A percentile compares a stretch with the other conserved stretches of the same genome.
Conservation (phyloP, 768 basidiomycete species). For the Tricholoma hemisulphureum region DNA sequence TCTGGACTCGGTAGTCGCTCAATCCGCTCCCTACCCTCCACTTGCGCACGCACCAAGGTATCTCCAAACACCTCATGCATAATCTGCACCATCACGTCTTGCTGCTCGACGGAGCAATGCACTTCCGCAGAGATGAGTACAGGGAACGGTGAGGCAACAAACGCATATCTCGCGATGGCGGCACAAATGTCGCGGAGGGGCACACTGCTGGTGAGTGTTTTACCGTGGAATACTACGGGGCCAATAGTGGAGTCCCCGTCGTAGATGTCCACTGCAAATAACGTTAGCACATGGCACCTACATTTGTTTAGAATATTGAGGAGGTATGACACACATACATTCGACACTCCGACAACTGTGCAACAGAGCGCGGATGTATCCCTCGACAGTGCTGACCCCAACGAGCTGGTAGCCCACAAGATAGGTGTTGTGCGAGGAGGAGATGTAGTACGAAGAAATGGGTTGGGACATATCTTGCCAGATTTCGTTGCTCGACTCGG, state of each 20-base stretch:
- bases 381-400: slow-evolving; percentile 86
- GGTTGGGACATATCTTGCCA: slow-evolving; percentile 89
- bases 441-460: slow-evolving; percentile 83
- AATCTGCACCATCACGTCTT: slow-evolving; percentile 75
- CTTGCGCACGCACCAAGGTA: slow-evolving; percentile 36
- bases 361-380: slow-evolving; percentile 88
- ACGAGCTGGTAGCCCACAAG: slow-evolving; percentile 84
- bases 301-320: background rate
- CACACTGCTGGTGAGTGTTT: slow-evolving; percentile 83
- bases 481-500: slow-evolving; percentile 41
- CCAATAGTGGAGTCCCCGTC: slow-evolving; percentile 71
- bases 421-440: slow-evolving; percentile 91
- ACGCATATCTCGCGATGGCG: slow-evolving; percentile 87
- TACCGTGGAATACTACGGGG: slow-evolving; percentile 87
- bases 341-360: slow-evolving; percentile 94
- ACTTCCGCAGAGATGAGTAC: slow-evolving; percentile 92
- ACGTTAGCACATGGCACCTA: background rate
- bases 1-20: slow-evolving; percentile 79
- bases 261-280: slow-evolving; percentile 78
- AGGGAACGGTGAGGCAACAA: slow-evolving; percentile 87
- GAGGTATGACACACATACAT: slow-evolving; percentile 49
- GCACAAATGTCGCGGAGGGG: slow-evolving; percentile 76
- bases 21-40: slow-evolving; percentile 46
- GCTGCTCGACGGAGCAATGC: slow-evolving; percentile 77
- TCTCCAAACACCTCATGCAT: slow-evolving; percentile 56